phyloP scores from a whole-genome alignment of 2,329 filamentous ascomycete species.

The Xylaria arbuscula region DNA sequence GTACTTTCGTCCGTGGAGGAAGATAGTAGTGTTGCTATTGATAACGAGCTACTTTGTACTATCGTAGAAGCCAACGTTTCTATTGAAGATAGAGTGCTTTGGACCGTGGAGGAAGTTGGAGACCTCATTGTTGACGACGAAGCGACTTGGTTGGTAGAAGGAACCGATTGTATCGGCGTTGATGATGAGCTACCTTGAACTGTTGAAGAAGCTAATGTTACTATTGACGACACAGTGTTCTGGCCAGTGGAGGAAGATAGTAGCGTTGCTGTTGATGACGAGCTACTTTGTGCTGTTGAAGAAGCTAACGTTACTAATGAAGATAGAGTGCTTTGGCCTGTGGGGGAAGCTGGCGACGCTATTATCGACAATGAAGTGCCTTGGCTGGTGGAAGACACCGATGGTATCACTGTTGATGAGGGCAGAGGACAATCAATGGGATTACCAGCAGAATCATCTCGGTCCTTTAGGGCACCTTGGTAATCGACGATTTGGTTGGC shows the following conservation, averaged over 20 bases:
- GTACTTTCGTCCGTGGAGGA: background rate
- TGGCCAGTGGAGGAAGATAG: too few relatives aligned
- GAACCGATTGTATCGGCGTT: background rate
- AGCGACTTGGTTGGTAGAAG: too few relatives aligned
- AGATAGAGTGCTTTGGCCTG: too few relatives aligned
- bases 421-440: background rate
- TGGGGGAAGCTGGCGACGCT: too few relatives aligned
- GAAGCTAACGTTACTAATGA: too few relatives aligned
- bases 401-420: background rate
- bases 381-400: background rate
- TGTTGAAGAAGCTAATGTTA: background rate
- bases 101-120: too few relatives aligned
- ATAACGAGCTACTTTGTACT: background rate
- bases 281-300: too few relatives aligned
- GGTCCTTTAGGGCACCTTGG: background rate
- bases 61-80: too few relatives aligned
- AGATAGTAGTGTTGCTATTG: background rate
- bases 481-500: background rate
- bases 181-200: background rate
- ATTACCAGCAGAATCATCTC: background rate
- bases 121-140: background rate
- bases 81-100: too few relatives aligned
- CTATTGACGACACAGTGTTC: too few relatives aligned
- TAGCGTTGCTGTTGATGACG: too few relatives aligned
- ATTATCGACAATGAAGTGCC: background rate